Evolutionary conservation across 371 early-diverging fungal genomes (phyloP).

Genomic region (Mucor velutinosus): DNA sequence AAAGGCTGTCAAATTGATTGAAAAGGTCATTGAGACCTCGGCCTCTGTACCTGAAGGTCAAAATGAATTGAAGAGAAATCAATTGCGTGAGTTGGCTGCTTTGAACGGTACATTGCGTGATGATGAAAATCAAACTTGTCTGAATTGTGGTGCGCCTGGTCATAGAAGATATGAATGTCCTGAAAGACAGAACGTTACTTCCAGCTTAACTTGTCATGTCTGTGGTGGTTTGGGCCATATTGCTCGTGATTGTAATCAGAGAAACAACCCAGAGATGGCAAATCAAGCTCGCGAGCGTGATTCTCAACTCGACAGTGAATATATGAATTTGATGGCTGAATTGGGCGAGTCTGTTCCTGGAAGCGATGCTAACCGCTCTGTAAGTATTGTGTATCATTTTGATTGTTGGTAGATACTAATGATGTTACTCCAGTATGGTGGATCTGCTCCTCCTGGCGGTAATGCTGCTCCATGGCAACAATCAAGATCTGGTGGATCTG

Average conservation of each 20-base stretch:
- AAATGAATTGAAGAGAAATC: constrained; percentile 92
- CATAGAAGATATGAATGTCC: constrained; percentile 94
- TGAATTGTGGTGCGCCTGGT: constrained; percentile 91
- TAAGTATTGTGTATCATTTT: constrained; percentile 7
- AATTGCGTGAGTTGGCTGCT: constrained; percentile 92
- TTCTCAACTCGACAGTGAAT: constrained; percentile 86
- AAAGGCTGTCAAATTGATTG: constrained; percentile 83
- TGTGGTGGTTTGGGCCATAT: constrained; percentile 94
- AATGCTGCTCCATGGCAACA: constrained; percentile 62
- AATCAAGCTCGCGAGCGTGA: constrained; percentile 74
- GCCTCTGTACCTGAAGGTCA: constrained; percentile 93
- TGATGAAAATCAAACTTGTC: constrained; percentile 93
- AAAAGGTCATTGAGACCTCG: constrained; percentile 94
- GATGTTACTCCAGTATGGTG: constrained; percentile 15
- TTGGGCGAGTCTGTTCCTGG: constrained; percentile 69
- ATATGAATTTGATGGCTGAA: constrained; percentile 89
- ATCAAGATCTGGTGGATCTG: constrained; percentile 14
- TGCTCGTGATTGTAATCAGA: constrained; percentile 82
- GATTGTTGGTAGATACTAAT: not conserved
- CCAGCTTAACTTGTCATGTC: constrained; percentile 84
- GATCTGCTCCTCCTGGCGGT: not conserved
- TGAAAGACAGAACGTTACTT: constrained; percentile 85
- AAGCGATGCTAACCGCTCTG: constrained; percentile 20
- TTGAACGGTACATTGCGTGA: constrained; percentile 96
- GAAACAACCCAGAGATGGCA: constrained; percentile 77